Evolutionary conservation across 495 filamentous ascomycete species (phyloP).

Genomic region (Aspergillus avenaceus): DNA sequence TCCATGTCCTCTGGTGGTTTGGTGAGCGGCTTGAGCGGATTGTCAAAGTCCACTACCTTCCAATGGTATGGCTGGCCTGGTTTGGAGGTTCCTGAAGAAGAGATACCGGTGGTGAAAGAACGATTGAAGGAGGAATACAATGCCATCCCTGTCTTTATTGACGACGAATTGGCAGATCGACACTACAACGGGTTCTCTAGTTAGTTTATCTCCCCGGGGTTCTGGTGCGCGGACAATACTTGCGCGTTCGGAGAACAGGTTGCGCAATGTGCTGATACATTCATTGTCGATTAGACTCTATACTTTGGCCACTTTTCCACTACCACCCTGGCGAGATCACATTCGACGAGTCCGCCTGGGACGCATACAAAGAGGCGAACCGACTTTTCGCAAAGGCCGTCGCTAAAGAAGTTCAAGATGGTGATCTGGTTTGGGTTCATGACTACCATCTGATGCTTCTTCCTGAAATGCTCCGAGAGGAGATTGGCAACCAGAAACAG

Average conservation of each 20-base stretch:
- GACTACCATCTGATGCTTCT: slow-evolving; percentile 98
- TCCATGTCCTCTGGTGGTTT: slow-evolving; percentile 94
- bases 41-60: slow-evolving; percentile 88
- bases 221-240: background rate
- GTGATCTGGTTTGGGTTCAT: slow-evolving; percentile 94
- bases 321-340: slow-evolving; percentile 98
- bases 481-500: slow-evolving; percentile 66
- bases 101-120: slow-evolving; percentile 57
- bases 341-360: slow-evolving; percentile 92
- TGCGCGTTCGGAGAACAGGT: background rate
- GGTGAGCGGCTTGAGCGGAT: slow-evolving; percentile 82
- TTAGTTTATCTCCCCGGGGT: slow-evolving; percentile 40
- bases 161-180: slow-evolving; percentile 71
- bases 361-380: slow-evolving; percentile 88
- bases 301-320: slow-evolving; percentile 96
- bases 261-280: slow-evolving; percentile 10
- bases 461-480: slow-evolving; percentile 87
- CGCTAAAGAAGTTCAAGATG: slow-evolving; percentile 76
- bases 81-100: slow-evolving; percentile 72
- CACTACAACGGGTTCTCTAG: slow-evolving; percentile 89
- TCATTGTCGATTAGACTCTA: slow-evolving; percentile 62
- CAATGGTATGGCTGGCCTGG: slow-evolving; percentile 99
- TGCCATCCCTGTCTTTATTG: slow-evolving; percentile 72
- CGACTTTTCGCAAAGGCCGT: slow-evolving; percentile 80
- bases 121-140: slow-evolving; percentile 69